A percentile compares a stretch with the other conserved stretches of the same genome.
Evolutionary conservation across 257 asterid species (phyloP).

Genomic region (Salvia miltiorrhiza): DNA sequence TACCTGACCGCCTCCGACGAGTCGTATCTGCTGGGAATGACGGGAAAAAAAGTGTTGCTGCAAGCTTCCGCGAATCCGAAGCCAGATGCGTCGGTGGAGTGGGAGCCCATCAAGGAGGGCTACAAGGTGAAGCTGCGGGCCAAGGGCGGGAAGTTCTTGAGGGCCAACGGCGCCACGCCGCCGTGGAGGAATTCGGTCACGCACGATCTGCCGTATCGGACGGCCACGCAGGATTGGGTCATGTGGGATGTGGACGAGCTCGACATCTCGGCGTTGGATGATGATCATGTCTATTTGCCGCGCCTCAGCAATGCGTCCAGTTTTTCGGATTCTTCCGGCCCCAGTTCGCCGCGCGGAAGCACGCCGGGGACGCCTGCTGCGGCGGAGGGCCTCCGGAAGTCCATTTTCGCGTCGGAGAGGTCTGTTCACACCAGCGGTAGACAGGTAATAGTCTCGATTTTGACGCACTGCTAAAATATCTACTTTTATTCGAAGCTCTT

Average conservation of each 20-base stretch:
- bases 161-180: constrained; percentile 62
- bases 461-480: too few species aligned
- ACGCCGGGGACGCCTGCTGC: constrained; percentile 15
- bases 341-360: constrained; percentile 19
- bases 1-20: constrained; percentile 68
- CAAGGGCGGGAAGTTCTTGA: constrained; percentile 45
- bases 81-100: constrained; percentile 34
- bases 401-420: constrained; percentile 13
- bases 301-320: constrained; percentile 30
- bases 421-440: constrained; percentile 19
- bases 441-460: constrained; percentile 30
- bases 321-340: constrained; percentile 18
- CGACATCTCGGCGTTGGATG: constrained; percentile 30
- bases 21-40: constrained; percentile 47
- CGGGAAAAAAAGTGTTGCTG: constrained; percentile 44
- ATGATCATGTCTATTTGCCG: constrained; percentile 32
- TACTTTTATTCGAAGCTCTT: too few species aligned
- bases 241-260: constrained; percentile 62
- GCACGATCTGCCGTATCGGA: constrained; percentile 57
- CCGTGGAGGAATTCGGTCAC: constrained; percentile 72
- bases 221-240: constrained; percentile 66
- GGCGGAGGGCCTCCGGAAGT: constrained; percentile 7
- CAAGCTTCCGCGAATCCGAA: constrained; percentile 19
- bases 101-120: constrained; percentile 69
- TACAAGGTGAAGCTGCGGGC: constrained; percentile 43